Evolutionary conservation across 2,329 filamentous ascomycete genomes (phyloP).

Genomic region (Aspergillus awamori): DNA sequence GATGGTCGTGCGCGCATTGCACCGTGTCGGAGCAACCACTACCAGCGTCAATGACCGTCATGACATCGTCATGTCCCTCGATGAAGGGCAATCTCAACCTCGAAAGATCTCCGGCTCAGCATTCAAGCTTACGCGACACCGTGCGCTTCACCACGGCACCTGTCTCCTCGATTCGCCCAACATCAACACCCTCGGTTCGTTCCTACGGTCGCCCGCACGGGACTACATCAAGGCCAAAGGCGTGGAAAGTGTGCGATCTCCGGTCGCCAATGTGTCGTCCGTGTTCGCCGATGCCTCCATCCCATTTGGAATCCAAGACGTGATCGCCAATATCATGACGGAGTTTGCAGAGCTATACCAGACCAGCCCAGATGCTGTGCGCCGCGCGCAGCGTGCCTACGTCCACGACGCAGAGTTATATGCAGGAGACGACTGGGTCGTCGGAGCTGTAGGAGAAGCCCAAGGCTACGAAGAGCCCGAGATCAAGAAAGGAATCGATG

Average conservation of each 20-base stretch:
- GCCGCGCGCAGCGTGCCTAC: conserved; percentile 37
- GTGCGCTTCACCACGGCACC: conserved; percentile 90
- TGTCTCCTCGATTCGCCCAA: conserved; percentile 80
- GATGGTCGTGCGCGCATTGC: conserved; percentile 87
- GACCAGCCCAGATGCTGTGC: conserved; percentile 37
- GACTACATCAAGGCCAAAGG: conserved; percentile 77
- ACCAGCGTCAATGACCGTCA: conserved; percentile 85
- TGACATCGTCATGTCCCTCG: conserved; percentile 78
- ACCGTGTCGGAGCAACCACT: conserved; percentile 48
- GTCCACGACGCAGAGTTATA: conserved; percentile 37
- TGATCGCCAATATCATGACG: conserved; percentile 58
- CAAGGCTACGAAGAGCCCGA: conserved; percentile 50
- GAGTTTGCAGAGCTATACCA: conserved; percentile 73
- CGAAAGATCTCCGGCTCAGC: conserved; percentile 92
- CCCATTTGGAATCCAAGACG: conserved; percentile 51
- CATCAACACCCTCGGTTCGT: conserved; percentile 66
- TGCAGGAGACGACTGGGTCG: conserved; percentile 39
- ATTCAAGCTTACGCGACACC: conserved; percentile 82
- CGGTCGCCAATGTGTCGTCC: conserved; percentile 75
- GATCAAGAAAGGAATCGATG: conserved; percentile 62
- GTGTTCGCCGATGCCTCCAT: conserved; percentile 49
- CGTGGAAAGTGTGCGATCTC: conserved; percentile 87
- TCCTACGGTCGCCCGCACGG: conserved; percentile 77
- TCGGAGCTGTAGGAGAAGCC: conserved; percentile 56
- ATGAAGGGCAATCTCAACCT: conserved; percentile 33